Base-by-base conservation (phyloP, 768 basidiomycete species). In the Tricholoma sp. region DNA sequence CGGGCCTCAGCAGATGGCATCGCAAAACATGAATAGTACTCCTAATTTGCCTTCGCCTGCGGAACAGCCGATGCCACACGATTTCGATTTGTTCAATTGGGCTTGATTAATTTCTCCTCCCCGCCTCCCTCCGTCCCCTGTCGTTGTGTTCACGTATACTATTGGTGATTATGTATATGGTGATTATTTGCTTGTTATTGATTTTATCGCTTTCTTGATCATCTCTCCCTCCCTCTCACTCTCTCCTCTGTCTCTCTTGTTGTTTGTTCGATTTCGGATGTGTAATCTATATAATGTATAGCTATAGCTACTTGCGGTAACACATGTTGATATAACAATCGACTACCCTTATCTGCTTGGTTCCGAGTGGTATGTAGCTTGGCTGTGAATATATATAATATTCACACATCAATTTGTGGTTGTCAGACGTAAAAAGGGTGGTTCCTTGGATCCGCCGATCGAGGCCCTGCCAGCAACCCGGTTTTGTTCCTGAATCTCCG, bases 51-150 rank as follows among this genome's bases (percentile, higher is more conserved):
- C 44, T 28, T 47, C 47, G 6, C 47, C 29, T 32, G 39, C 65
- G 62, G 81, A 81, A 63, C 73, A 72, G 63, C 67, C 71, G 54
- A 72, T 75, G 36, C 53, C 70, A 52, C 74, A 66, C 62, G 84
- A 85, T 54, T 80, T 81, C 61, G 83, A 84, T 59, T 69, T 83
- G 59, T 82, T 84, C 67, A 82, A 80, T 65, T 86, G 84, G 80
- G 72, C 74, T 55, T 76, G 69, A 74, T 72, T 66, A 64, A 52
- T 58, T 52, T 56, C 54, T 50, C 49, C 41, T 50, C 56, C 45
- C 56, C 53, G 49, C 50, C 45, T 47, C 55, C 41, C 56, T 15
- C 18, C n/a, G n/a, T n/a, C 50, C 42, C 29, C 36, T 45, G 28
- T 24, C 17, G 49, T 49, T 42, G 50, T 34, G 13, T 13, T 42